phyloP scores from a whole-genome alignment of 2,329 filamentous ascomycete species.

The Arthrobotrys sinensis region DNA sequence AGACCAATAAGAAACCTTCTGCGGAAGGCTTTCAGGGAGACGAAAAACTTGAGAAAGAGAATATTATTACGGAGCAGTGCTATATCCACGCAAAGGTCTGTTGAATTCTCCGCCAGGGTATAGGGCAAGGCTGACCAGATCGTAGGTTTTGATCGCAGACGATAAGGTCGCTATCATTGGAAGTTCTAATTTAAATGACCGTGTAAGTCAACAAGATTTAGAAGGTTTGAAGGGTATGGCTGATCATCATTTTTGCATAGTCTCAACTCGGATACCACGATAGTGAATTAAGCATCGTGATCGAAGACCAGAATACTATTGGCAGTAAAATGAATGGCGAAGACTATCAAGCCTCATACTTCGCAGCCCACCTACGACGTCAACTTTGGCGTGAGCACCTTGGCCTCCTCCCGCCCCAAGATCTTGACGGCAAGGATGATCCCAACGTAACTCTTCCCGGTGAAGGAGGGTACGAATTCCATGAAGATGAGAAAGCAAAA shows the following conservation, averaged over 20 bases:
- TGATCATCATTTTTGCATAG: constrained; percentile 7
- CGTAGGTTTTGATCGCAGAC: constrained; percentile 79
- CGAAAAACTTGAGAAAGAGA: constrained; percentile 81
- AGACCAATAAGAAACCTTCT: constrained; percentile 75
- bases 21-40: constrained; percentile 84
- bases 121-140: constrained; percentile 41
- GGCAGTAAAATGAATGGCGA: constrained; percentile 83
- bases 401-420: constrained; percentile 82
- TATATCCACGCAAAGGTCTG: constrained; percentile 91
- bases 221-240: background rate
- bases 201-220: constrained; percentile 66
- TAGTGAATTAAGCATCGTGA: constrained; percentile 89
- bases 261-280: constrained; percentile 90
- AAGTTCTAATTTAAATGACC: constrained; percentile 92
- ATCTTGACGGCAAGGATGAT: constrained; percentile 77
- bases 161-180: constrained; percentile 88
- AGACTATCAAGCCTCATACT: constrained; percentile 82
- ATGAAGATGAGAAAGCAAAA: constrained; percentile 76
- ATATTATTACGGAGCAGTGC: constrained; percentile 95
- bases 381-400: constrained; percentile 93
- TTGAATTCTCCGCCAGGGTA: constrained; percentile 47
- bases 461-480: constrained; percentile 76
- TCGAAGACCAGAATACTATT: constrained; percentile 83
- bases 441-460: constrained; percentile 81
- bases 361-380: constrained; percentile 83